phyloP scores from a whole-genome alignment of 208 protist species.

The Leishmania gerbilli region DNA sequence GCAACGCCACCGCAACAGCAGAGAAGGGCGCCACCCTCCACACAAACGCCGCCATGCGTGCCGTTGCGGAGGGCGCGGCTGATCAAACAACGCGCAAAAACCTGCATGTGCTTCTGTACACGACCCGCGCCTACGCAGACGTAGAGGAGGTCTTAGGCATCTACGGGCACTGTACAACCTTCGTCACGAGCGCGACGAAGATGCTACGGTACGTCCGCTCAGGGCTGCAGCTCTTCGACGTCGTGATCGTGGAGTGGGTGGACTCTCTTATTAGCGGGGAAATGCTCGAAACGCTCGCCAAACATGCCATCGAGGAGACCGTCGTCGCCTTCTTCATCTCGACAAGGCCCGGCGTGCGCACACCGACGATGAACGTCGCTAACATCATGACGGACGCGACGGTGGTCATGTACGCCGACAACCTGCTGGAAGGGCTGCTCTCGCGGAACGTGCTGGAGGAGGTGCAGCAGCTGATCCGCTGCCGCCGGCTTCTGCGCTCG shows the following conservation, averaged over 20 bases:
- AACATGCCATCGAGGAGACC: slow-evolving; percentile 31
- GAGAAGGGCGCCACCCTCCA: slow-evolving; percentile 1
- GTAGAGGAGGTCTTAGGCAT: slow-evolving; percentile 47
- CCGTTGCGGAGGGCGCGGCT: slow-evolving; percentile 4
- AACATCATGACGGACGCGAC: slow-evolving; percentile 35
- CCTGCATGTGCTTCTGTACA: slow-evolving; percentile 65
- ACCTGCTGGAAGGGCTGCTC: slow-evolving; percentile 27
- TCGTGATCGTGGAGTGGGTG: slow-evolving; percentile 67
- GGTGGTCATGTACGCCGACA: slow-evolving; percentile 28
- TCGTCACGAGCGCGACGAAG: slow-evolving; percentile 40
- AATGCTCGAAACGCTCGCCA: slow-evolving; percentile 41
- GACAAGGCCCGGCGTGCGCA: slow-evolving; percentile 24
- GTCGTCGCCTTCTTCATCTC: slow-evolving; percentile 59
- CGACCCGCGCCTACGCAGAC: slow-evolving; percentile 32
- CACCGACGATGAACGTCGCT: slow-evolving; percentile 30
- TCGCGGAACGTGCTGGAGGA: slow-evolving; percentile 40
- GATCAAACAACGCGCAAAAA: slow-evolving; percentile 25
- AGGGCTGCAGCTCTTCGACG: slow-evolving; percentile 59
- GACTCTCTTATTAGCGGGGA: slow-evolving; percentile 46
- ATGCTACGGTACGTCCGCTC: slow-evolving; percentile 56
- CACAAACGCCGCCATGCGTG: background rate
- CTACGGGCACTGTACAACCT: slow-evolving; percentile 65
- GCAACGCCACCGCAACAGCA: background rate
- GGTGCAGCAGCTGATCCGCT: slow-evolving; percentile 46
- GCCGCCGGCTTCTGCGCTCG: slow-evolving; percentile 45